These are phyloP conservation scores for Gymnopilus dilepis DNA, from an alignment of 768 basidiomycete species.

Conservation along the genomic window DNA sequence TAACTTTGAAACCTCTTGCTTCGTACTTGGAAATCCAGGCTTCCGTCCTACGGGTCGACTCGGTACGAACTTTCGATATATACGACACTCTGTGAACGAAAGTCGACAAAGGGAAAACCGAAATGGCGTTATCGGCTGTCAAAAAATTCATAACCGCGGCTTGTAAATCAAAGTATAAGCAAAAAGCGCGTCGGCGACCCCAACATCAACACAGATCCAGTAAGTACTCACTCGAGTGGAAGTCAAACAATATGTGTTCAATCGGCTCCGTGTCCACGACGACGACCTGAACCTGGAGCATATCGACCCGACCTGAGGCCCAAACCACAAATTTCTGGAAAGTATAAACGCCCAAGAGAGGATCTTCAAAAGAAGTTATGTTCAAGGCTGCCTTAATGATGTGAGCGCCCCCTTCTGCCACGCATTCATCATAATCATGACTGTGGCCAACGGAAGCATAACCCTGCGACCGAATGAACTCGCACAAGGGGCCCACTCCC, in stretches of 20 bases:
- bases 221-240: background rate
- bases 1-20: background rate
- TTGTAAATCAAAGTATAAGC: too few species aligned
- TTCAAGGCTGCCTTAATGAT: background rate
- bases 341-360: background rate
- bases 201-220: background rate
- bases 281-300: background rate
- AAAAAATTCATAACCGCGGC: background rate
- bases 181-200: too few species aligned
- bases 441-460: too few species aligned
- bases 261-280: background rate
- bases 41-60: background rate
- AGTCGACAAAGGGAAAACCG: background rate
- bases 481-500: background rate
- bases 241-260: background rate
- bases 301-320: background rate
- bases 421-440: too few species aligned
- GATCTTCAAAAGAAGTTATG: background rate
- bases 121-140: background rate
- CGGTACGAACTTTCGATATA: background rate
- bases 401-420: too few species aligned
- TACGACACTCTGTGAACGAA: background rate
- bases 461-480: background rate
- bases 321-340: background rate
- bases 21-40: background rate